These are phyloP conservation scores for Stenogyne calaminthoides DNA, from an alignment of 305 asterid species.

Conservation along the genomic window DNA sequence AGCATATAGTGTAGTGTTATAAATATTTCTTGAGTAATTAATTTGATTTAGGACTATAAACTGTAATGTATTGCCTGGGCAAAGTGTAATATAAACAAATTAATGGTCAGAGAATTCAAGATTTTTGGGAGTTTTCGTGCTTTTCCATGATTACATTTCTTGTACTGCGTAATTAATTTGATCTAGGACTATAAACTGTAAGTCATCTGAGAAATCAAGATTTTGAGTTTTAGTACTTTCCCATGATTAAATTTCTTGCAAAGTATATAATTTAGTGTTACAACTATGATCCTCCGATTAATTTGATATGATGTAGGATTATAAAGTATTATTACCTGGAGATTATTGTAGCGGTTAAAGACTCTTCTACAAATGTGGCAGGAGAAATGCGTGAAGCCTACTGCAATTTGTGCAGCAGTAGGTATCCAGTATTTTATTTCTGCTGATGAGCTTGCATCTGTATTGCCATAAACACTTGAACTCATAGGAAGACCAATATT, in stretches of 20 bases:
- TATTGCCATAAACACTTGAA: constrained; percentile 15
- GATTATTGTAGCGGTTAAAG: constrained; percentile 76
- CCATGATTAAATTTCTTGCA: background rate
- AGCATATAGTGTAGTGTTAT: background rate
- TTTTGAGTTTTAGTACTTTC: background rate
- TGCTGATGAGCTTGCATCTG: constrained; percentile 1
- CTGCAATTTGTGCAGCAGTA: constrained; percentile 55
- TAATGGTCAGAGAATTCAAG: background rate
- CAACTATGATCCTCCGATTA: too few species aligned
- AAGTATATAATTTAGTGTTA: background rate
- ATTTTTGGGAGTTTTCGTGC: background rate
- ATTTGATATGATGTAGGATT: background rate
- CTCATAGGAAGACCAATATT: constrained; percentile 55
- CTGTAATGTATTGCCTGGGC: background rate
- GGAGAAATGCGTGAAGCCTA: constrained; percentile 65
- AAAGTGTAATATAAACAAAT: background rate
- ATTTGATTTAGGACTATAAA: too few species aligned
- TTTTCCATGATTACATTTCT: background rate
- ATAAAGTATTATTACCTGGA: constrained; percentile 46
- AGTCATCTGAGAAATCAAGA: background rate
- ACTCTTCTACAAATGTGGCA: constrained; percentile 68
- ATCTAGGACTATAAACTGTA: background rate
- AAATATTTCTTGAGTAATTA: background rate
- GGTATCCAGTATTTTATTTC: constrained; percentile 57
- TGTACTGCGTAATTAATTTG: background rate